Base-by-base conservation (phyloP, 2,329 filamentous ascomycete species). In the Claviceps sp. region DNA sequence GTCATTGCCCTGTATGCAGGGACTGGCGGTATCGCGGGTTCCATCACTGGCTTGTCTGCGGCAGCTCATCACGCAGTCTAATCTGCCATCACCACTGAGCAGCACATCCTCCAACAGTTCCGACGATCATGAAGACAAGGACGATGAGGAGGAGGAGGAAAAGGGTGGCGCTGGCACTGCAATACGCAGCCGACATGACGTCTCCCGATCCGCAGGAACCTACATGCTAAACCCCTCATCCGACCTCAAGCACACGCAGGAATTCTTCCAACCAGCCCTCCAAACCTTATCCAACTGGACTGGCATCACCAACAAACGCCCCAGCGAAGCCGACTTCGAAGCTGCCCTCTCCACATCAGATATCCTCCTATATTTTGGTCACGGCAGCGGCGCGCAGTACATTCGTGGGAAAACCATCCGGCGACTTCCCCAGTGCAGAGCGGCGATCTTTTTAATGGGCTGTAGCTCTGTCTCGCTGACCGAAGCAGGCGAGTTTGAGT, bases 341-440 rank as follows among this genome's bases (percentile, higher is more conserved):
- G 61, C 69, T 0, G 79, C 78, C 0, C 76, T 98, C 8, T 71
- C 78, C 47, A 67, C 73, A 0, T 82, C 81, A 17, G 82, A 89
- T 53, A 72, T 95, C 2, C 73, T 96, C 24, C 75, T 98, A 11
- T 98, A 98, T 71, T 97, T 98, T 67, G 93, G 93, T 1, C 93
- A 98, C 69, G 93, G 93, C 55, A 91, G 87, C 58, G 93, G 91
- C 22, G 87, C 88, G 30, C 93, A 98, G 68, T 98, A 95, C 68
- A 89, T 98, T 53, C 85, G 90, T 34, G 83, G 86, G 13, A 82
- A 88, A 58, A 87, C 87, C 1, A 82, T 98, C 58, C 85, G 88
- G 51, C 82, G 81, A 54, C 77, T 97, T 13, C 80, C 84, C 14
- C 81, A 78, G 54, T 95, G 89, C 68, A 71, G 68, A 47, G 86